Base-by-base conservation (phyloP, 331 rosid genomes). In the Malus hybrid region DNA sequence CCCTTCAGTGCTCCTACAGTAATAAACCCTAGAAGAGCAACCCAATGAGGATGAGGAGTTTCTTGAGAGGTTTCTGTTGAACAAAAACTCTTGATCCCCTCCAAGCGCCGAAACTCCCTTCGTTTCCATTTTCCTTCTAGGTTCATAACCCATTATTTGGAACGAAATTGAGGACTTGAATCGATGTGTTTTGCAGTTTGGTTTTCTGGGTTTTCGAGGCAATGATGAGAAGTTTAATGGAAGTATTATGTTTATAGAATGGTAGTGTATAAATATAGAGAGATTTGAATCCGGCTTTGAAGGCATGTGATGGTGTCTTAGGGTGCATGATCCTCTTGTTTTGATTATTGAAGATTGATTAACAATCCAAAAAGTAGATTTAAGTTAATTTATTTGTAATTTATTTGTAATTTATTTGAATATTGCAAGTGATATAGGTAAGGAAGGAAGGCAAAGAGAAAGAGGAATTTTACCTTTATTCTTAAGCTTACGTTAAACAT, bases 21-120 rank as follows among this genome's bases (percentile, higher is more conserved):
- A 90, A 48, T 84, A 87, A 61, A 87, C 74, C 5, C 87, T 87
- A 28, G 98, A 88, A 22, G 98, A 89, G 70, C 86, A 82, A 30
- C 88, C 94, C 18, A 82, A 39, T 3, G 96, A 83, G 5, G 91
- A 39, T 2, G 96, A 84, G 5, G 91, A 78, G 62, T 77, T 74
- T 66, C 91, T 87, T 46, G 89, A 58, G 4, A 88, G 79, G 60
- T 70, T 79, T 63, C 83, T 81, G 62, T 69, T 80, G 72, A 65
- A 70, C 22, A 77, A 42, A 57, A 57, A 66, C 39, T 61, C 71
- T 5, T 81, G 65, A 63, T 76, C 85, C 46, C 68, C 46, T 64
- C 39, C 66, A 62, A 6, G 39, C 30, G 5, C 44, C 29, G 46
- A 64, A 64, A 32, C 46, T 32, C 26, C 68, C 9, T 18, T 18